Percentiles rank a stretch among this genome's conserved stretches.
These are phyloP conservation scores for Pneumocystis oryctolagi DNA, from an alignment of 1,139 yeast species.

Conservation along the genomic window DNA sequence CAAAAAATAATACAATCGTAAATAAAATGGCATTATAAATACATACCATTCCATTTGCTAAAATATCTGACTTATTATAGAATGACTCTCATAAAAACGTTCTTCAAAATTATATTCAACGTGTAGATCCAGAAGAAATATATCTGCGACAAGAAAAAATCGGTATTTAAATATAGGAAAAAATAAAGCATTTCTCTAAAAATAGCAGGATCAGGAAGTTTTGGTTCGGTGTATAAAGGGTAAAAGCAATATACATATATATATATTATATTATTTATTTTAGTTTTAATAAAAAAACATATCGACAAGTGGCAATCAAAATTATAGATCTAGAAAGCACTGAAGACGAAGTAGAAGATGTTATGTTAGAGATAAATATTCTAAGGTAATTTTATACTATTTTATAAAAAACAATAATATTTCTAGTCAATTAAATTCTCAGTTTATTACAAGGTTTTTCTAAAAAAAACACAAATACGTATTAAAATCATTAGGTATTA, in stretches of 20 bases:
- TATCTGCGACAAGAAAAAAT: constrained; percentile 11
- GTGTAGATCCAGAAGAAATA: constrained; percentile 67
- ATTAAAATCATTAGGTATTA: constrained; percentile 27
- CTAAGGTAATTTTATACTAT: constrained; percentile 40
- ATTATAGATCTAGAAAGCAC: constrained; percentile 61
- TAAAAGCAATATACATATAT: constrained; percentile 9
- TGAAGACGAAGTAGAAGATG: constrained; percentile 52
- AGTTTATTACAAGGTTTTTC: constrained; percentile 4
- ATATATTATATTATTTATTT: neutral
- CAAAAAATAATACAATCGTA: neutral
- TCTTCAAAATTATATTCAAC: neutral
- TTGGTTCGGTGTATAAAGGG: constrained; percentile 75
- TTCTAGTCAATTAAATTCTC: constrained; percentile 24
- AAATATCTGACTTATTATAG: neutral
- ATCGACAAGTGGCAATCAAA: constrained; percentile 55
- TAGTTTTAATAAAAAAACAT: constrained; percentile 21
- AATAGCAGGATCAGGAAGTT: constrained; percentile 57
- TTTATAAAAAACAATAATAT: constrained; percentile 23
- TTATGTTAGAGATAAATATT: constrained; percentile 63
- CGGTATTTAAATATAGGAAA: constrained; percentile 2
- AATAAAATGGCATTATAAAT: neutral
- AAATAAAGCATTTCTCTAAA: neutral
- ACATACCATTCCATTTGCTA: neutral
- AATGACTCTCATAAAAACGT: neutral
- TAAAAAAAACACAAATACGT: neutral